Conservation (phyloP, 2,329 filamentous ascomycete species). For the Didymella keratinophila region DNA sequence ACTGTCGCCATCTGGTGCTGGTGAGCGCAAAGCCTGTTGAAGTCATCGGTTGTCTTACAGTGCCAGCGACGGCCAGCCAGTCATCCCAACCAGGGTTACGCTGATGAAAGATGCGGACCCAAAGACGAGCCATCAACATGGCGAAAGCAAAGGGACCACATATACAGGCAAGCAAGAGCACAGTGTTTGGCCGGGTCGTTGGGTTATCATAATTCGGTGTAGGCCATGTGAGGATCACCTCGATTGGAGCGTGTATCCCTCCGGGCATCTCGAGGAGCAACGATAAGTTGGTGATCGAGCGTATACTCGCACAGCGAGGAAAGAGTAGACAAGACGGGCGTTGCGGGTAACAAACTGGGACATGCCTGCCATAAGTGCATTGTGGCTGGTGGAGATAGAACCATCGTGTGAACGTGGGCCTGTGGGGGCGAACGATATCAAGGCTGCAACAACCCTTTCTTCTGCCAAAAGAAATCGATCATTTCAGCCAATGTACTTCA, state of each 20-base stretch:
- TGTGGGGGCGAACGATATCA: constrained; percentile 4
- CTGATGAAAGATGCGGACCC: constrained; percentile 41
- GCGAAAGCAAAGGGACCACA: constrained; percentile 34
- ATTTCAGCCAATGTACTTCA: constrained; percentile 14
- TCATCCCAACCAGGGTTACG: constrained; percentile 39
- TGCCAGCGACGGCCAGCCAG: constrained; percentile 40
- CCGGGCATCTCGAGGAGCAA: constrained; percentile 37
- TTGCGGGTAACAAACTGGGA: constrained; percentile 15
- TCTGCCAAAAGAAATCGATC: constrained; percentile 14
- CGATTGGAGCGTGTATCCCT: constrained; percentile 39
- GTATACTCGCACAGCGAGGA: neutral
- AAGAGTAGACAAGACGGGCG: neutral
- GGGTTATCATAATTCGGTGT: constrained; percentile 36
- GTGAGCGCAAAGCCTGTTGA: neutral
- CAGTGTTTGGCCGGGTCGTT: constrained; percentile 28
- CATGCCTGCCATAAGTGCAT: constrained; percentile 33
- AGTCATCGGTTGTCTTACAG: constrained; percentile 24
- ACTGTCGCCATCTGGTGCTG: constrained; percentile 27
- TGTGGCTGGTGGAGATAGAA: constrained; percentile 16
- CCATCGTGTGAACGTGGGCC: neutral
- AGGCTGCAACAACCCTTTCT: constrained; percentile 7
- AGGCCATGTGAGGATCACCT: constrained; percentile 37
- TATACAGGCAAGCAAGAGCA: constrained; percentile 30
- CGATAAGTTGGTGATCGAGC: neutral
- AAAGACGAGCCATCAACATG: constrained; percentile 38